A percentile compares a stretch with the other conserved stretches of the same genome.
Evolutionary conservation across 495 filamentous ascomycete species (phyloP).

Genomic region (Trichodelitschia bisporula): DNA sequence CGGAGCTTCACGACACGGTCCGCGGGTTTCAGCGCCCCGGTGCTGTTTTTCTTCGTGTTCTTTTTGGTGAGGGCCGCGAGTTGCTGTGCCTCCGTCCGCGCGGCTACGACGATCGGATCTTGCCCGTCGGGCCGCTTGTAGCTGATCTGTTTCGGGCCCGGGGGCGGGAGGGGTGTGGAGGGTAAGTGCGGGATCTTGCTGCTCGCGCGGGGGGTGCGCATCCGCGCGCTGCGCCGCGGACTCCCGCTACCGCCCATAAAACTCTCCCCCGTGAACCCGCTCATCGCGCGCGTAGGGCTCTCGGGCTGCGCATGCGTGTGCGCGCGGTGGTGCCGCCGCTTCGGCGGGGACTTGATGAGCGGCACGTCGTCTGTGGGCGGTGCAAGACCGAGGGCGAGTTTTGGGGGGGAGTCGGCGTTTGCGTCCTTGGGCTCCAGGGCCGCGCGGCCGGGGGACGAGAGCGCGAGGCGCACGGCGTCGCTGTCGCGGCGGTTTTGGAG

Average conservation of each 20-base stretch:
- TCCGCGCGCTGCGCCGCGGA: no score
- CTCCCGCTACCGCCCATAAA: no score
- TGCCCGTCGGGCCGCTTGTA: no score
- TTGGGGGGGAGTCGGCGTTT: slow-evolving; percentile 29
- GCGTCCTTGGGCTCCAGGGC: slow-evolving; percentile 23
- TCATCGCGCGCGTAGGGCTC: neutral
- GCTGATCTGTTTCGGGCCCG: no score
- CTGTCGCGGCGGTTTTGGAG: slow-evolving; percentile 17
- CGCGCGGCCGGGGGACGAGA: slow-evolving; percentile 21
- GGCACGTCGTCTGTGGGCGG: slow-evolving; percentile 5
- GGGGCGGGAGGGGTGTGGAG: no score
- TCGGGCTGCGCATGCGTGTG: neutral
- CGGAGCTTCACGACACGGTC: slow-evolving; percentile 1
- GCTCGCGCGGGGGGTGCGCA: no score
- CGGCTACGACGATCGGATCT: no score
- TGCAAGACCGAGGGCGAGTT: slow-evolving; percentile 15
- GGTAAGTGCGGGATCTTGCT: no score
- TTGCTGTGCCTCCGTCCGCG: no score
- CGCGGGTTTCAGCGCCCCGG: neutral
- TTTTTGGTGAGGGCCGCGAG: no score
- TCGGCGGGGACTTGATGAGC: slow-evolving; percentile 5
- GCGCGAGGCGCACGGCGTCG: slow-evolving; percentile 14
- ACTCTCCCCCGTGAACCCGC: no score
- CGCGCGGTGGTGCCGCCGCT: neutral
- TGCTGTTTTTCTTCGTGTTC: neutral